phyloP scores from a whole-genome alignment of 1,284 basidiomycete genomes.

The Mycocalia duriaeana region DNA sequence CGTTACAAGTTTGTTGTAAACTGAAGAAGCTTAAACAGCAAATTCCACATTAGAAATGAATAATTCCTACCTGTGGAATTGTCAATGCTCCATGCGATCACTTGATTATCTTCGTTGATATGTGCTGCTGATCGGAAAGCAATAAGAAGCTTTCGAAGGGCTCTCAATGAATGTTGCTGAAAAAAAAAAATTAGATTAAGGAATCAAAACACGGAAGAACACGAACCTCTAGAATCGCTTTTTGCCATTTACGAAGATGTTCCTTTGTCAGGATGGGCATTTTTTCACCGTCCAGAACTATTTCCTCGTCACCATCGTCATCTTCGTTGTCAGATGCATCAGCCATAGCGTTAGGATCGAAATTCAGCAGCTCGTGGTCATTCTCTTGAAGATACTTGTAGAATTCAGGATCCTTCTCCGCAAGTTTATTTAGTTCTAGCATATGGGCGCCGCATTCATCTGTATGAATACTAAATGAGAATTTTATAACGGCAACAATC shows the following conservation, averaged over 20 bases:
- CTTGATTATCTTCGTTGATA: constrained; percentile 82
- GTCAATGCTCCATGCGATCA: constrained; percentile 79
- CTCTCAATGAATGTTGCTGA: constrained; percentile 82
- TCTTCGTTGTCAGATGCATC: constrained; percentile 35
- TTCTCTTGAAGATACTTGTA: constrained; percentile 98
- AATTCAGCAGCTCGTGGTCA: constrained; percentile 84
- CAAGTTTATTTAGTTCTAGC: constrained; percentile 83
- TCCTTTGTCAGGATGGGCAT: constrained; percentile 69
- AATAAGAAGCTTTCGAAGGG: constrained; percentile 80
- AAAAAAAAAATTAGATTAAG: too few species aligned
- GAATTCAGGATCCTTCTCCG: constrained; percentile 96
- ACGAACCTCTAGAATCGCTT: constrained; percentile 76
- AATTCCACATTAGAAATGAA: not conserved
- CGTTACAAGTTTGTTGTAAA: constrained; percentile 89
- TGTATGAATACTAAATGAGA: constrained; percentile 17
- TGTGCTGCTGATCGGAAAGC: constrained; percentile 87
- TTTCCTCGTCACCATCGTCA: constrained; percentile 37
- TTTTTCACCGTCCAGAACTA: constrained; percentile 20
- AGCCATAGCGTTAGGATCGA: constrained; percentile 50
- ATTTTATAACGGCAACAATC: not conserved
- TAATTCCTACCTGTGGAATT: constrained; percentile 56
- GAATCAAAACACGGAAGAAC: not conserved
- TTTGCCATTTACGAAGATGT: constrained; percentile 84
- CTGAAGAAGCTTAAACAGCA: constrained; percentile 31
- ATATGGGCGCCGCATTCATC: constrained; percentile 74